Conservation (phyloP, 345 rosid species). For the Gossypium bickii region DNA sequence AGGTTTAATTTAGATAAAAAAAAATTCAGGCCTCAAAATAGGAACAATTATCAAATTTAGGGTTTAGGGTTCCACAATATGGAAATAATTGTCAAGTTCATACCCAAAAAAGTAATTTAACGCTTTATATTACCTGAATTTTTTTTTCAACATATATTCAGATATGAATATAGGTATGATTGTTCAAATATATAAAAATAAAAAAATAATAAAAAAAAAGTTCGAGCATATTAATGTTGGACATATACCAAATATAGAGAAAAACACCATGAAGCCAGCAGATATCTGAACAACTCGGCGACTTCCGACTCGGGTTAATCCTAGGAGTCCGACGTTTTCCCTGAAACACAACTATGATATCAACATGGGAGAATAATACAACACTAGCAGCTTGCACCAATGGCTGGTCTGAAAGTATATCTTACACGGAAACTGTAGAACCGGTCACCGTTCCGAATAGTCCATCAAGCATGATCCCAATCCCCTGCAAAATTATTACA, state of each 20-base stretch:
- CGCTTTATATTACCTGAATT: too few species aligned
- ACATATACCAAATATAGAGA: slow-evolving; percentile 63
- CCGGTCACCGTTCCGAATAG: slow-evolving; percentile 94
- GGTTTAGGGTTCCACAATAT: too few species aligned
- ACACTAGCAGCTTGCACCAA: slow-evolving; percentile 3
- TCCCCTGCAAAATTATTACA: slow-evolving; percentile 48
- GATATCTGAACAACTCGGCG: slow-evolving; percentile 95
- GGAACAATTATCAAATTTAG: too few species aligned
- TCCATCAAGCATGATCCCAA: slow-evolving; percentile 86
- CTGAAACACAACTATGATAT: slow-evolving; percentile 35
- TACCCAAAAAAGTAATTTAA: too few species aligned
- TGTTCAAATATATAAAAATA: too few species aligned
- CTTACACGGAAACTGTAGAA: slow-evolving; percentile 91
- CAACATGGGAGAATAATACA: not conserved
- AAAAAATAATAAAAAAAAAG: too few species aligned
- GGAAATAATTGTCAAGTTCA: too few species aligned
- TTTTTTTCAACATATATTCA: too few species aligned
- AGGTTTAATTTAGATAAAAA: too few species aligned
- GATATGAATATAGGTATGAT: too few species aligned
- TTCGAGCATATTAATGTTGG: not conserved
- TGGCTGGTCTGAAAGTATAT: not conserved
- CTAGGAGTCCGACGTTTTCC: slow-evolving; percentile 94
- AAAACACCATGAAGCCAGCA: slow-evolving; percentile 96
- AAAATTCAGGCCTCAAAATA: too few species aligned
- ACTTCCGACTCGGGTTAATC: slow-evolving; percentile 92